Base-by-base conservation (phyloP, 805 yeast species). In the Pichia pseudocactophila region DNA sequence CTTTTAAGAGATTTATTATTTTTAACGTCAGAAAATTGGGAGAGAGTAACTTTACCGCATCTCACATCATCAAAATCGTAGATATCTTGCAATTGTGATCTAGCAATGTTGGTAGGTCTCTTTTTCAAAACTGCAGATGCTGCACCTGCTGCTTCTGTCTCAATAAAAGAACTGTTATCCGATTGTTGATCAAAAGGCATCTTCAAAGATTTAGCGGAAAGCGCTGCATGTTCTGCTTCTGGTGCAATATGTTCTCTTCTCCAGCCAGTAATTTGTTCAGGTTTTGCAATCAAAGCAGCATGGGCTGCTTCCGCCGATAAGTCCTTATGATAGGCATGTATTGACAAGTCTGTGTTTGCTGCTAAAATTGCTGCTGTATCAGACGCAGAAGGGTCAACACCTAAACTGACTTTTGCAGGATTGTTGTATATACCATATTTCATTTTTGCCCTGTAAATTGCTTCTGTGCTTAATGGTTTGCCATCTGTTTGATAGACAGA, bases 351-450 rank as follows among this genome's bases (percentile, higher is more conserved):
- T 2, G 82, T 63, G 11, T 78, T 73, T 7, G 84, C 74, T 2
- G 92, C 94, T 47, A 82, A 66, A 41, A 81, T 64, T 1, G 92
- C 92, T 38, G 94, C 90, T 6, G 82, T 75, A 56, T 80, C 87
- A 13, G 85, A 73, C 25, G 88, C 85, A 34, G 74, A 69, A 45
- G 79, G 70, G 47, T 74, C 70, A 26, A 81, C 82, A n/a, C 90
- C 89, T 6, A 78, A 62, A 10, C 70, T 62, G 3, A 68, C 68
- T 40, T 61, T 66, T 16, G 71, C 75, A 37, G 74, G 82, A 50
- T 70, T 65, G 36, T 68, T 64, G 62, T 67, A 81, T 30, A 76
- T 68, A 25, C 89, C 89, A 52, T 79, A 80, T 53, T 75, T 81
- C 56, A 80, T 62, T 51, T 79, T 80, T 42, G 86, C 89, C 52